phyloP scores from a whole-genome alignment of 2,329 filamentous ascomycete species.

The Phaeosphaeriaceae sp. region DNA sequence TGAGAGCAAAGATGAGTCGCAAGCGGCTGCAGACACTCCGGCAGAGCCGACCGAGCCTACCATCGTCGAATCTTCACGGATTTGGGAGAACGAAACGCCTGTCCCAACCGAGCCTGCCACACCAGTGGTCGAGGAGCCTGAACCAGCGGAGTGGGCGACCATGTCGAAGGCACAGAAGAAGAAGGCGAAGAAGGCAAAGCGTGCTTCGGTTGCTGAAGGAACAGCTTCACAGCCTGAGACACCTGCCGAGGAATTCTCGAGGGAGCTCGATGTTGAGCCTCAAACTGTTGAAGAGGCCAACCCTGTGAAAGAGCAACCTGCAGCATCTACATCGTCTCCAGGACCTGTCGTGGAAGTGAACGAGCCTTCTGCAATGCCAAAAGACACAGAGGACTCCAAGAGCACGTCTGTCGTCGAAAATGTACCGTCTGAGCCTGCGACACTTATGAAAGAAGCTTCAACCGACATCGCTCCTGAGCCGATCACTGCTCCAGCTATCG shows the following conservation, averaged over 20 bases:
- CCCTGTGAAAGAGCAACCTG: conserved; percentile 7
- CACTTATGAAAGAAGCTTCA: conserved; percentile 9
- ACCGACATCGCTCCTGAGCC: neutral
- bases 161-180: conserved; percentile 38
- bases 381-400: conserved; percentile 38
- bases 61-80: neutral
- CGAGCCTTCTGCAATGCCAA: conserved; percentile 10
- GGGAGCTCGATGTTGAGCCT: conserved; percentile 5
- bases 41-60: neutral
- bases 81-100: neutral
- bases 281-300: conserved; percentile 4
- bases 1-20: neutral
- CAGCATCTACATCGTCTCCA: neutral
- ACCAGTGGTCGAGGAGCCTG: neutral
- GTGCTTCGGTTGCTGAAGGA: conserved; percentile 16
- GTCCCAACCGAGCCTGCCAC: neutral
- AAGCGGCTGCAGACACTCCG: neutral
- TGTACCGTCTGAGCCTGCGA: conserved; percentile 13
- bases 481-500: neutral
- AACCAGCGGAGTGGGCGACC: conserved; percentile 17
- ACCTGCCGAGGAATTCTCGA: conserved; percentile 11
- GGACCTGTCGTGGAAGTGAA: conserved; percentile 9
- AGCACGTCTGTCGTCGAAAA: conserved; percentile 19
- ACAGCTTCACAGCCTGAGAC: conserved; percentile 16
- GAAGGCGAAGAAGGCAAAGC: conserved; percentile 35